Conservation (phyloP, 2,329 filamentous ascomycete species). For the Colletotrichum spaethianum region DNA sequence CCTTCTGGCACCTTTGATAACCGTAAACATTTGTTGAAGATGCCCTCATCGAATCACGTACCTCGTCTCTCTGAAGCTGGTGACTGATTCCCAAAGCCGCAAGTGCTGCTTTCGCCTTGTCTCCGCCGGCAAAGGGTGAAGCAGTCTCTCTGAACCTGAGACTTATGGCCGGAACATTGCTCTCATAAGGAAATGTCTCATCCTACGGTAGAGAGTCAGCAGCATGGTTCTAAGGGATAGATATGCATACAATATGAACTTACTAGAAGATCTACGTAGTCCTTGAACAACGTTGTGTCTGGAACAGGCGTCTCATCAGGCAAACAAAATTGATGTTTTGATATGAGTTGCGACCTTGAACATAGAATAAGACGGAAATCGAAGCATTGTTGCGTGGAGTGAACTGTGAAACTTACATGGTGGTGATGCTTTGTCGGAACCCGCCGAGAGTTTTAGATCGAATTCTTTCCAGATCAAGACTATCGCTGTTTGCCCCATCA, state of each 20-base stretch:
- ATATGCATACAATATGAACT: background rate
- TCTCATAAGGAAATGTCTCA: constrained; percentile 9
- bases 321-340: constrained; percentile 13
- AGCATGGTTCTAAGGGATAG: too few relatives aligned
- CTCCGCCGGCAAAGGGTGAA: background rate
- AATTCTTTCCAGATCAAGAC: background rate
- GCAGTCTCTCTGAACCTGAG: constrained; percentile 4
- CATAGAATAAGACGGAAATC: background rate
- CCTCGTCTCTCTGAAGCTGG: background rate
- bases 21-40: background rate
- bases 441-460: background rate
- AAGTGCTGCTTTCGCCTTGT: background rate
- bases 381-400: background rate
- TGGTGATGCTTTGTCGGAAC: background rate
- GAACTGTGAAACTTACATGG: background rate
- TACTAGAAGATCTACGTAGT: constrained; percentile 14
- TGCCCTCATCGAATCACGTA: background rate
- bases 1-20: background rate
- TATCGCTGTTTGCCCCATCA: background rate
- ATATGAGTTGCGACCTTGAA: constrained; percentile 2
- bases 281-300: background rate
- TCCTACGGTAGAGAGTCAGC: background rate
- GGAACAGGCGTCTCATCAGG: constrained; percentile 2
- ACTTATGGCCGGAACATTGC: constrained; percentile 1
- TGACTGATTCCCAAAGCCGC: background rate